Conservation (phyloP, 1,284 basidiomycete genomes). For the Ceratobasidium sp. region DNA sequence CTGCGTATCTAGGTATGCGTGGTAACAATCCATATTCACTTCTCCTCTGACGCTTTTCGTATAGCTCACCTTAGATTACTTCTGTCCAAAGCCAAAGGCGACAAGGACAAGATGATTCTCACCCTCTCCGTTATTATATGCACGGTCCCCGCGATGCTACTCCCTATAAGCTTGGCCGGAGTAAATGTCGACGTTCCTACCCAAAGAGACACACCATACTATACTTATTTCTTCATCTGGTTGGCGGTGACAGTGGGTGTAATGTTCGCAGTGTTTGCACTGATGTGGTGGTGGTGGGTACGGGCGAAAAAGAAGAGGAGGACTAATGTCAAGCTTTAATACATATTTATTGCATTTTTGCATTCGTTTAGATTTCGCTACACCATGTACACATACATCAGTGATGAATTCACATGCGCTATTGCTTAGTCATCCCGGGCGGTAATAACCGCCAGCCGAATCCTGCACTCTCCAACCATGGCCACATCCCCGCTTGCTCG, state of each 20-base stretch:
- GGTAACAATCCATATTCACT: no score
- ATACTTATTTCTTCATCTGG: conserved; percentile 28
- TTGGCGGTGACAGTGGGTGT: conserved; percentile 55
- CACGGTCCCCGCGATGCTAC: conserved; percentile 69
- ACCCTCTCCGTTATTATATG: conserved; percentile 71
- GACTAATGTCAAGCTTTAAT: background rate
- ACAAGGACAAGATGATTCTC: conserved; percentile 70
- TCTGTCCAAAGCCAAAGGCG: conserved; percentile 64
- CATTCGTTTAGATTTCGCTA: conserved; percentile 3
- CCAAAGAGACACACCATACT: conserved; percentile 24
- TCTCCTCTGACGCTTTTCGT: background rate
- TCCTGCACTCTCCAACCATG: conserved; percentile 40
- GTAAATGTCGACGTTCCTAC: conserved; percentile 56
- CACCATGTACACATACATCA: background rate
- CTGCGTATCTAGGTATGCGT: conserved; percentile 61
- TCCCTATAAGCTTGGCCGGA: conserved; percentile 21
- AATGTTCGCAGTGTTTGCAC: conserved; percentile 51
- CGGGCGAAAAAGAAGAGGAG: conserved; percentile 53
- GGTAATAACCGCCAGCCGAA: conserved; percentile 22
- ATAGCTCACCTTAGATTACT: conserved; percentile 73
- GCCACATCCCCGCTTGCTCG: conserved; percentile 48
- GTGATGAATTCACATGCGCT: conserved; percentile 35
- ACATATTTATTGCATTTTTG: conserved; percentile 9
- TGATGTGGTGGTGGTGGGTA: conserved; percentile 67
- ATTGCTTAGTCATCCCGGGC: conserved; percentile 27